Evolutionary conservation across 495 filamentous ascomycete genomes (phyloP), one percentile per base, ranked within the genome.

Genomic region (Hypoxylon intermedium): DNA sequence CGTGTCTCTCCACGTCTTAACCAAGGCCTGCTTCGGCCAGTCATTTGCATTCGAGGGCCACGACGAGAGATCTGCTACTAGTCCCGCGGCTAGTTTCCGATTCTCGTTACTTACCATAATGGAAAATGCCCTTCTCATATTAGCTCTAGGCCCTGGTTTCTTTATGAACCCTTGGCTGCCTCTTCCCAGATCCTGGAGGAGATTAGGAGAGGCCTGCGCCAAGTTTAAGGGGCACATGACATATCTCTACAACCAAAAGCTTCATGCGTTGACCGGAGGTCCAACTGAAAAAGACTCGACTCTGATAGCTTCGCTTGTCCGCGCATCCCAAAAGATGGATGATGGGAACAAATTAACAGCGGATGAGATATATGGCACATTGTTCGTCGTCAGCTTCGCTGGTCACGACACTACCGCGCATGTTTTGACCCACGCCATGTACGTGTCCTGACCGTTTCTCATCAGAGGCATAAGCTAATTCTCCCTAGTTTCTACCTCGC

Each of bases 331-430:
- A 19, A 24, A 43, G 20, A n/a, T 12, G 20, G 20, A 43, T 5
- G 16, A 6, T 23, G 18, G 9, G 19, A 24, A 19, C 1, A 3
- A 12, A 5, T 13, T 43, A 9, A 43, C 40, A 9, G 40, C 2
- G 40, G 20, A 11, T 19, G 40, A 43, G 31, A 34, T 34, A 34
- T 34, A 34, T 34, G 31, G 31, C 12, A 34, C 31, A 11, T 15
- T 85, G 12, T 85, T 82, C 49, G 71, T 80, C 5, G 80, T 83
- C 56, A 83, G 70, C 24, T 71, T 77, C 23, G 83, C 82, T 3
- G 83, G 83, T 0, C 79, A 80, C 58, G 82, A 85, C 50, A 83
- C 82, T 0, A 82, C 80, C 0, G 76, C 81, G 0, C 80, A 77
- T 34, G 79, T 76, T 0, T 64, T 85, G 26, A 72, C 76, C 0